Percentiles rank a stretch among this genome's conserved stretches.
Conservation (phyloP, 148 eudicot genomes). For the Fagopyrum tataricum region DNA sequence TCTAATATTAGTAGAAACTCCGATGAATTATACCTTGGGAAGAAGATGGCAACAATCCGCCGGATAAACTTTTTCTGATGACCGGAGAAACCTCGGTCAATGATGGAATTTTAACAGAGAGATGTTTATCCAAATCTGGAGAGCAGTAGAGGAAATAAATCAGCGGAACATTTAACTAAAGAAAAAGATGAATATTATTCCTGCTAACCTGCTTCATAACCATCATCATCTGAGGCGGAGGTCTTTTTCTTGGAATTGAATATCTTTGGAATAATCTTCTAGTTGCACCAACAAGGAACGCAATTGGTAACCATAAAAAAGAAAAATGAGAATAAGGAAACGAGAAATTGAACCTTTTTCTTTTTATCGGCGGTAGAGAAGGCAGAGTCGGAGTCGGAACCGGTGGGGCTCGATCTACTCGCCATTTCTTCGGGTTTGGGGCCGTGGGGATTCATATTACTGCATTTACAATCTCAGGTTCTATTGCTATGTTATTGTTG, state of each 20-base stretch:
- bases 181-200: neutral
- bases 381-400: slow-evolving; percentile 10
- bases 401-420: slow-evolving; percentile 8
- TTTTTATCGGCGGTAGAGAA: slow-evolving; percentile 25
- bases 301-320: neutral
- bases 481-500: too few species aligned
- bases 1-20: neutral
- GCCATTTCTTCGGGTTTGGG: slow-evolving; percentile 3
- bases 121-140: slow-evolving; percentile 37
- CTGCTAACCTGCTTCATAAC: slow-evolving; percentile 31
- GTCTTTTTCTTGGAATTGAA: slow-evolving; percentile 41
- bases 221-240: slow-evolving; percentile 39
- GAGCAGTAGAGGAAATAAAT: neutral
- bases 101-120: slow-evolving; percentile 30
- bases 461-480: neutral
- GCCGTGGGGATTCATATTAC: neutral
- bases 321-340: neutral
- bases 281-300: neutral
- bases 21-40: neutral
- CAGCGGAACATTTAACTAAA: neutral
- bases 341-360: slow-evolving; percentile 30
- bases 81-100: slow-evolving; percentile 30
- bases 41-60: slow-evolving; percentile 16
- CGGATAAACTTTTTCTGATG: slow-evolving; percentile 43
- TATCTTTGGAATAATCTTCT: slow-evolving; percentile 61